These are phyloP conservation scores for Starmera stellimalicola DNA, from an alignment of 1,139 yeast genomes.

Conservation along the genomic window DNA sequence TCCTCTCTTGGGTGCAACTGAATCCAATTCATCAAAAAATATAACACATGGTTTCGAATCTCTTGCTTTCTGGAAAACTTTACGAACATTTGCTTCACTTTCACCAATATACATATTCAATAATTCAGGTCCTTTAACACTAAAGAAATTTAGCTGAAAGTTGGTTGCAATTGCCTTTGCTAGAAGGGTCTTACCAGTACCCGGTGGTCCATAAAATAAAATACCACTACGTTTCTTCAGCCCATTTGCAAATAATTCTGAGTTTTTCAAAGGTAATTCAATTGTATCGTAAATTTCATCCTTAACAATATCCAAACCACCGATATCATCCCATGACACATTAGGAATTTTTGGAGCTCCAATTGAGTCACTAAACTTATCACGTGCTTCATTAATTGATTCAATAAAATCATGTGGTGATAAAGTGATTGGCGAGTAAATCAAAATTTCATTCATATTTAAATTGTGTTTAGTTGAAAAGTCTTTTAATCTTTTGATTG, in stretches of 20 bases:
- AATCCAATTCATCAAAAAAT: conserved; percentile 93
- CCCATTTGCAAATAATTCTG: conserved; percentile 80
- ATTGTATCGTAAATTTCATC: conserved; percentile 91
- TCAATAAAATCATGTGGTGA: conserved; percentile 57
- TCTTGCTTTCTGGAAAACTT: conserved; percentile 87
- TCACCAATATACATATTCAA: conserved; percentile 97
- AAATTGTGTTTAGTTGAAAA: conserved; percentile 15
- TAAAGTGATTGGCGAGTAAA: conserved; percentile 47
- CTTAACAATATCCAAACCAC: conserved; percentile 82
- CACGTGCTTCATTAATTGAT: conserved; percentile 77
- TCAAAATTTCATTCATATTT: conserved; percentile 20
- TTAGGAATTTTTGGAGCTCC: conserved; percentile 97
- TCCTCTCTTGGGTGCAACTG: conserved; percentile 96
- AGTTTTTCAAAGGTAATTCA: conserved; percentile 90
- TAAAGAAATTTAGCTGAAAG: conserved; percentile 85
- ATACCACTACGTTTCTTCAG: conserved; percentile 92
- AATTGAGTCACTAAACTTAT: conserved; percentile 83
- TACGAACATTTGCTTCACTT: conserved; percentile 92
- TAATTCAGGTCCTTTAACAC: conserved; percentile 93
- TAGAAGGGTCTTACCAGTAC: conserved; percentile 89
- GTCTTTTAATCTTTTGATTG: conserved; percentile 38
- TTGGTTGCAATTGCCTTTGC: conserved; percentile 97
- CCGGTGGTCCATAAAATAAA: conserved; percentile 95
- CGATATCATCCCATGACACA: conserved; percentile 93
- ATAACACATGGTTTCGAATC: conserved; percentile 97